Evolutionary conservation across 2,329 filamentous ascomycete genomes (phyloP), one percentile per base, ranked within the genome.

Genomic region (Paracoccidioides brasiliensis): DNA sequence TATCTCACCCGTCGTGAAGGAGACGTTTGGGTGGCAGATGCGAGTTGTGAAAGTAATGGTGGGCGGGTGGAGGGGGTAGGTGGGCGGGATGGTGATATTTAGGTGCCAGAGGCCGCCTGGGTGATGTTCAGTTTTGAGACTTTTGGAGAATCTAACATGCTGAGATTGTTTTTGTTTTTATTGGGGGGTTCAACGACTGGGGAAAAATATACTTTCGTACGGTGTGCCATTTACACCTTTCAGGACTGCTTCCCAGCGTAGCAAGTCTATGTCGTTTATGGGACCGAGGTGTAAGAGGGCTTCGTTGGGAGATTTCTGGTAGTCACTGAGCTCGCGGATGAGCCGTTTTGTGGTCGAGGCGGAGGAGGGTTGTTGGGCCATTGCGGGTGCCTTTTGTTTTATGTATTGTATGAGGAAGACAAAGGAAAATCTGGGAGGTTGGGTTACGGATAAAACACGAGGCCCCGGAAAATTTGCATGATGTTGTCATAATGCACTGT

Each of bases 1-100:
- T 67, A 98, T 93, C 72, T 96, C 90, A 63, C 93, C 93, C 2
- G 82, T 90, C 42, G 76, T 74, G 67, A 82, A 82, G 59, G 79
- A 74, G 48, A 86, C 82, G 71, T 96, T 96, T 50, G 90, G 84
- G 74, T 95, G 90, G 64, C 88, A 86, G 61, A 94, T 82, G 59
- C 83, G 82, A 40, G 90, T 98, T n/a, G 78, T 74, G 74, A 98
- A 98, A 56, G 73, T 77, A 61, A 98, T 84, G 43, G 76, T 78
- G 0, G 93, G 93, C 1, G 93, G 85, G 0, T 80, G 72, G 56
- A 86, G 78, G 3, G 93, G 93, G 72, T 98, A 97, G 43, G 79
- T 81, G 0, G 79, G 62, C 0, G 93, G 90, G 64, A 97, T 80
- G 52, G 76, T 68, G 70, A 98, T 90, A 66, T 74, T 69, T 64